These are phyloP conservation scores for Papiliotrema flavescens DNA, from an alignment of 1,284 basidiomycete species.

Conservation along the genomic window DNA sequence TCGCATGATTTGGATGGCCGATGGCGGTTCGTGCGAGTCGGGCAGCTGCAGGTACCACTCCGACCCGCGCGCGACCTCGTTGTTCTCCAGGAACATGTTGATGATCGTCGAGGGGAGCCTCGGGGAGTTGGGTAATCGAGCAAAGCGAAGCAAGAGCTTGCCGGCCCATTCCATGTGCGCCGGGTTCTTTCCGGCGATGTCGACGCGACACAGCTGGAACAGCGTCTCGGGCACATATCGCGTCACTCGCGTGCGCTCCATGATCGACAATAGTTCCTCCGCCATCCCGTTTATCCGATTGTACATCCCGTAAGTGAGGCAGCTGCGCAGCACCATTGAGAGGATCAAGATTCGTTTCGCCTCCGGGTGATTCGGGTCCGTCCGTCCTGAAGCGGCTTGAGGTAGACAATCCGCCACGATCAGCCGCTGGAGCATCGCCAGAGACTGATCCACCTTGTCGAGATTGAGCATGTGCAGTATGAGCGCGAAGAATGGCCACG, in stretches of 20 bases:
- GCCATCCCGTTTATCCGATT: not conserved
- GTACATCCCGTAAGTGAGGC: not conserved
- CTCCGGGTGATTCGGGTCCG: not conserved
- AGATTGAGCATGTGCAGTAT: not conserved
- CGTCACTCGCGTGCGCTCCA: not conserved
- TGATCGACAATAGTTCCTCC: not conserved
- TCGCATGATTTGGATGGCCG: slow-evolving; percentile 1
- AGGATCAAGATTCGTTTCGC: slow-evolving; percentile 2
- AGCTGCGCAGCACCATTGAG: not conserved
- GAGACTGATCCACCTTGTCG: not conserved
- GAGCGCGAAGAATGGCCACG: slow-evolving; percentile 1
- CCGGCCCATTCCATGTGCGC: slow-evolving; percentile 1
- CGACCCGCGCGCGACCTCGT: not conserved
- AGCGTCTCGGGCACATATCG: not conserved
- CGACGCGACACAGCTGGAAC: not conserved
- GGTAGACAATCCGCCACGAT: not conserved
- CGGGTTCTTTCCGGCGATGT: not conserved
- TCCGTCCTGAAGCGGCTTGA: not conserved
- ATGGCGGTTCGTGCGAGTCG: not conserved
- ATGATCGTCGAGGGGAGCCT: slow-evolving; percentile 3
- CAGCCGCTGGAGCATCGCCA: not conserved
- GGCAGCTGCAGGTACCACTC: not conserved
- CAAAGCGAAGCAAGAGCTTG: not conserved
- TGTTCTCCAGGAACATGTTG: not conserved
- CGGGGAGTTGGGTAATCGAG: not conserved